Evolutionary conservation across 768 basidiomycete genomes (phyloP).

Genomic region (Neoboletus brunneissimus): DNA sequence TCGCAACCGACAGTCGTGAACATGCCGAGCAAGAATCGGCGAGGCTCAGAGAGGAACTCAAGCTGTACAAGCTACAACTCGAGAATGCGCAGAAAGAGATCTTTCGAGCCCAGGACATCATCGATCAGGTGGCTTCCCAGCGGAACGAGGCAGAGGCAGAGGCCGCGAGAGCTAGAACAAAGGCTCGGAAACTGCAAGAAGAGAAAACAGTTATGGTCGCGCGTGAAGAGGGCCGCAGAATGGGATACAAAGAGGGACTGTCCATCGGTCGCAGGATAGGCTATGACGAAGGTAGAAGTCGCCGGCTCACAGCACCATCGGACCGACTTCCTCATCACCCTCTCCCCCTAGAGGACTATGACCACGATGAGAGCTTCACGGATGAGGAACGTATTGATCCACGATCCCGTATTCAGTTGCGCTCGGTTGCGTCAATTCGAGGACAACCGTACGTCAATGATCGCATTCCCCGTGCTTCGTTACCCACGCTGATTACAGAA

Average conservation of each 20-base stretch:
- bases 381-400: conserved; percentile 25
- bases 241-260: conserved; percentile 43
- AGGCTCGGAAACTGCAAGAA: conserved; percentile 42
- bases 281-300: conserved; percentile 28
- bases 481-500: conserved; percentile 19
- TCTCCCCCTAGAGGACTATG: conserved; percentile 13
- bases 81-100: conserved; percentile 46
- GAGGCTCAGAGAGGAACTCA: conserved; percentile 41
- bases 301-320: conserved; percentile 7
- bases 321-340: conserved; percentile 12
- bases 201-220: conserved; percentile 40
- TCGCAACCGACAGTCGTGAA: conserved; percentile 39
- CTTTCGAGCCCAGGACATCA: conserved; percentile 39
- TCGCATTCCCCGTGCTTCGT: background rate
- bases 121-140: conserved; percentile 41
- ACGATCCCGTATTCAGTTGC: conserved; percentile 13
- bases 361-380: conserved; percentile 8
- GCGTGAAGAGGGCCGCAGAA: conserved; percentile 41
- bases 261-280: conserved; percentile 31
- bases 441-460: conserved; percentile 24
- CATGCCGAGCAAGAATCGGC: conserved; percentile 39
- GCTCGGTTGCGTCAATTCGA: conserved; percentile 16
- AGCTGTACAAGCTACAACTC: conserved; percentile 44
- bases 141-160: conserved; percentile 45
- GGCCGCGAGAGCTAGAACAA: conserved; percentile 44